These are phyloP conservation scores for Asclepias syriaca DNA, from an alignment of 257 asterid species.

Conservation along the genomic window DNA sequence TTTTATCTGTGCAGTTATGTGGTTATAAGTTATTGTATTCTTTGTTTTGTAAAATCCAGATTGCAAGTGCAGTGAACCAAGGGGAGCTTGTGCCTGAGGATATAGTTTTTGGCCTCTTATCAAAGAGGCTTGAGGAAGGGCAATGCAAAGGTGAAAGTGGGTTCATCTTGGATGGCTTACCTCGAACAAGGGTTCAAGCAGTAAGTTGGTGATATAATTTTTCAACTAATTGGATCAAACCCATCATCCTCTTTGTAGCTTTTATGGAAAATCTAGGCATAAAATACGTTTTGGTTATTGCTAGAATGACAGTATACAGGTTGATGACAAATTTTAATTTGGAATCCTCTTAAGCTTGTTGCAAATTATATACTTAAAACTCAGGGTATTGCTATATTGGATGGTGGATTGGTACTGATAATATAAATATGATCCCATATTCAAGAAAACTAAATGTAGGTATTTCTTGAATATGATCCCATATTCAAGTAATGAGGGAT, in stretches of 20 bases:
- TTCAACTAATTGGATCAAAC: neutral
- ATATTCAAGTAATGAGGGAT: neutral
- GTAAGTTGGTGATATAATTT: slow-evolving; percentile 29
- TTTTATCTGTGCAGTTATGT: neutral
- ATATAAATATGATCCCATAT: neutral
- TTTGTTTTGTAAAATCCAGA: slow-evolving; percentile 28
- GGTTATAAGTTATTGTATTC: neutral
- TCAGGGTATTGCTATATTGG: neutral
- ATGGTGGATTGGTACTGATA: neutral
- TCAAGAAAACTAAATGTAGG: neutral
- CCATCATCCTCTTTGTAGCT: too few species aligned
- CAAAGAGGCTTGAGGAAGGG: slow-evolving; percentile 88
- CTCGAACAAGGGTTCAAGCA: slow-evolving; percentile 77
- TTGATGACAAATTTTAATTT: neutral
- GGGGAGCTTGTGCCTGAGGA: slow-evolving; percentile 77
- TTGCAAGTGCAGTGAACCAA: slow-evolving; percentile 62
- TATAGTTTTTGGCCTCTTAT: slow-evolving; percentile 64
- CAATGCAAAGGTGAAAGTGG: slow-evolving; percentile 78
- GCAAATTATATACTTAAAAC: neutral
- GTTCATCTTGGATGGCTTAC: slow-evolving; percentile 85
- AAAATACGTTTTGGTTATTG: neutral
- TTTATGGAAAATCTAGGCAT: neutral
- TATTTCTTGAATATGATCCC: neutral
- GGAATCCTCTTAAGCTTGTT: neutral
- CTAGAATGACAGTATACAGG: neutral